These are phyloP conservation scores for Rhododendron mucronatum DNA, from an alignment of 148 eudicot genomes.

Conservation along the genomic window DNA sequence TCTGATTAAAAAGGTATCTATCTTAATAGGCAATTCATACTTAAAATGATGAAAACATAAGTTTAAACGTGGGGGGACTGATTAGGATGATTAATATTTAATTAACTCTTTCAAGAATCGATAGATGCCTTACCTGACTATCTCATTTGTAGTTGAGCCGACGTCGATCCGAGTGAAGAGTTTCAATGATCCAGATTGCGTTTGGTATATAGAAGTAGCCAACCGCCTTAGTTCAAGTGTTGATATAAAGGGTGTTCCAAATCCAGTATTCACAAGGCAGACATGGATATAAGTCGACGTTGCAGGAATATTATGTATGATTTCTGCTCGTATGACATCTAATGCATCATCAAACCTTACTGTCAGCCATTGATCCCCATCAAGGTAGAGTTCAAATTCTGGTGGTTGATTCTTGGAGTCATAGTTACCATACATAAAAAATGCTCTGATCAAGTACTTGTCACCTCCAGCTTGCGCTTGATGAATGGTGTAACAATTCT, in stretches of 20 bases:
- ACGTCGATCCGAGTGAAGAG: constrained; percentile 5
- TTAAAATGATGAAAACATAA: no score
- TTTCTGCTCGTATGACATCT: background rate
- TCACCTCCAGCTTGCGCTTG: constrained; percentile 17
- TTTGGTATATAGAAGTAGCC: constrained; percentile 13
- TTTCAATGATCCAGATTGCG: constrained; percentile 17
- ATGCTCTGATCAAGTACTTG: constrained; percentile 30
- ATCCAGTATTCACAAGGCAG: constrained; percentile 28
- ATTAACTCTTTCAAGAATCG: no score
- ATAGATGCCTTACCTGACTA: background rate
- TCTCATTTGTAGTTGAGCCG: background rate
- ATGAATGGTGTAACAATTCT: constrained; percentile 38
- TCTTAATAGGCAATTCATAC: no score
- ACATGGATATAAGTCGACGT: constrained; percentile 24
- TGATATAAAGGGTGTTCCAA: constrained; percentile 41
- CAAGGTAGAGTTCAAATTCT: constrained; percentile 29
- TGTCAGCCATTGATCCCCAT: constrained; percentile 31
- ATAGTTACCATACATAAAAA: constrained; percentile 40
- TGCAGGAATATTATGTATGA: constrained; percentile 20
- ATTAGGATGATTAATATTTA: no score
- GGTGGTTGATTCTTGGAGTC: constrained; percentile 20
- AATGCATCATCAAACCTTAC: background rate
- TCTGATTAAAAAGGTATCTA: no score
- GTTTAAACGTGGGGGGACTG: no score
- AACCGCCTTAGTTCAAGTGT: constrained; percentile 33